Evolutionary conservation across 176 grass and related monocot genomes (phyloP), one percentile per base, ranked within the genome.

Genomic region (Dactylis glomerata): DNA sequence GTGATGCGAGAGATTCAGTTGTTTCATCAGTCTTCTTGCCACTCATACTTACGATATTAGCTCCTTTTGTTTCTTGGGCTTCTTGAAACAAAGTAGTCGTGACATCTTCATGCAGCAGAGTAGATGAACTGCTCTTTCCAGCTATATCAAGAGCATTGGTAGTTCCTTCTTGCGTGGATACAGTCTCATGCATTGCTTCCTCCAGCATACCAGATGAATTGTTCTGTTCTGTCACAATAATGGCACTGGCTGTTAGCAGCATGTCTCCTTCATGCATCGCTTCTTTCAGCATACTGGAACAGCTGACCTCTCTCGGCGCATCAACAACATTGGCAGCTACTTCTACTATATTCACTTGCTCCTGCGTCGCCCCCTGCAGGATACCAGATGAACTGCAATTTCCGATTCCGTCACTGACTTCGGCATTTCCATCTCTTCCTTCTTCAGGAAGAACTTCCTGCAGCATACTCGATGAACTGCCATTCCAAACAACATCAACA

Each of bases 81-180:
- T 78, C 47, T 76, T 55, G 77, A 66, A 20, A 38, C 6, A n/a
- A 64, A 85, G 64, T 54, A 42, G 59, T 59, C 36, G 50, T 81
- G 71, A 47, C 58, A 68, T 82, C 89, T 88, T 90, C 87, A 32
- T 86, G 69, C 3, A 32, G 58, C 62, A 75, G 66, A 77, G 56
- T 28, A 72, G 79, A 73, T 42, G 66, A 54, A 42, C 87, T 85
- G 74, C 46, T 68, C 56, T 92, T 56, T 19, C 57, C 75, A 87
- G 37, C 40, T 78, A 64, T 36, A 76, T 85, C 83, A 78, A 69
- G 59, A 68, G 8, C 76, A 78, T 31, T 38, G 11, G 32, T 2
- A 56, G 22, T 73, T 81, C 31, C 62, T 68, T 77, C 76, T 71
- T 30, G 40, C 19, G 5, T 41, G 56, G 33, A 65, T 73, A 62